These are phyloP conservation scores for Ogataea corticis DNA, from an alignment of 805 yeast species.

Conservation along the genomic window DNA sequence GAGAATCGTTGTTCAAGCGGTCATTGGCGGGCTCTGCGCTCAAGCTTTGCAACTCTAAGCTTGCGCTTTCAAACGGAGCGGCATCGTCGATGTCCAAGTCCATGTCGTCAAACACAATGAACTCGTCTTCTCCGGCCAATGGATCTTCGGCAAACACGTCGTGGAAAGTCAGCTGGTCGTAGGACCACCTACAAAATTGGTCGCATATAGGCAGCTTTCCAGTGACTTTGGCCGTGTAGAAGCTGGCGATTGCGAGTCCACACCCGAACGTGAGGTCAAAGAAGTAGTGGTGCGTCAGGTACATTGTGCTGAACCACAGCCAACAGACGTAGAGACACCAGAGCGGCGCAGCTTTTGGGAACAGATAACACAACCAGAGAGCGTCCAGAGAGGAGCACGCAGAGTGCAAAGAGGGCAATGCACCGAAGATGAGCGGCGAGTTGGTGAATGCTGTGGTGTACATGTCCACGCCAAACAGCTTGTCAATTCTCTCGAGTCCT, in stretches of 20 bases:
- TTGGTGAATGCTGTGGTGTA: constrained; percentile 80
- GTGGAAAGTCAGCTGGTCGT: constrained; percentile 11
- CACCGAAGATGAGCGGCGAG: constrained; percentile 91
- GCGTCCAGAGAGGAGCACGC: constrained; percentile 96
- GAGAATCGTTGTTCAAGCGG: not conserved
- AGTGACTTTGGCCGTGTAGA: constrained; percentile 65
- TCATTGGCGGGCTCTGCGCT: constrained; percentile 7
- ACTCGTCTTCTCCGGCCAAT: constrained; percentile 15
- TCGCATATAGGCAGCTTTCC: constrained; percentile 18
- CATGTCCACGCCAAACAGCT: constrained; percentile 72
- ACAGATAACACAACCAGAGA: constrained; percentile 76
- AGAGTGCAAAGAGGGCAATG: constrained; percentile 77
- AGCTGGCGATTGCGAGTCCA: constrained; percentile 68
- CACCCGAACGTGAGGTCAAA: constrained; percentile 95
- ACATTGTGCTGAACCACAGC: constrained; percentile 99
- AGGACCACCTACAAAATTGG: constrained; percentile 25
- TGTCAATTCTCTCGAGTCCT: constrained; percentile 86
- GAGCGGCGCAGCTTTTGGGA: constrained; percentile 66
- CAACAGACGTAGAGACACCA: constrained; percentile 81
- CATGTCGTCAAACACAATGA: constrained; percentile 16
- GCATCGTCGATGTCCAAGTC: constrained; percentile 15
- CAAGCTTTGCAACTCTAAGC: constrained; percentile 20
- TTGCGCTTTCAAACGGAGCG: constrained; percentile 9
- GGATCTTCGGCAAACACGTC: constrained; percentile 25
- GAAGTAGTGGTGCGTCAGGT: constrained; percentile 94